Evolutionary conservation across 768 basidiomycete species (phyloP).

Genomic region (Boletus pseudopeckii): DNA sequence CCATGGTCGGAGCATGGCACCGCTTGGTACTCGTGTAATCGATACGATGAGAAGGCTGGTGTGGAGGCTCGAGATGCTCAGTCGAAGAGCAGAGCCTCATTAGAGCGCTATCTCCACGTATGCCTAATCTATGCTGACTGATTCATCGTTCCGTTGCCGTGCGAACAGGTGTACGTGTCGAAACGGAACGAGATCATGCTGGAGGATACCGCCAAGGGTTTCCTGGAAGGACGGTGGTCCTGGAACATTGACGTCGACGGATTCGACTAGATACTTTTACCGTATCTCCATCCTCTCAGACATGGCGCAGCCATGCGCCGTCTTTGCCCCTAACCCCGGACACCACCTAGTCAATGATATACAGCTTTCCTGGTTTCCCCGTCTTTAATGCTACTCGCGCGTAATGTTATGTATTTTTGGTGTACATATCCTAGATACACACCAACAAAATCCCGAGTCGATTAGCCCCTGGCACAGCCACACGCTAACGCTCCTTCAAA

Average conservation of each 20-base stretch:
- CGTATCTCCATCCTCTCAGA: not conserved
- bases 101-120: slow-evolving; percentile 96
- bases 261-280: slow-evolving; percentile 45
- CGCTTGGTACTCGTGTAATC: slow-evolving; percentile 96
- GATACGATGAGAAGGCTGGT: slow-evolving; percentile 90
- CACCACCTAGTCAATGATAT: not conserved
- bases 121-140: slow-evolving; percentile 28
- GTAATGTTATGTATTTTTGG: slow-evolving; percentile 14
- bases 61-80: slow-evolving; percentile 90
- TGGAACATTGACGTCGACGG: slow-evolving; percentile 77
- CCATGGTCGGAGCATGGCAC: slow-evolving; percentile 98
- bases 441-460: no score
- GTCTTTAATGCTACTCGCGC: slow-evolving; percentile 4
- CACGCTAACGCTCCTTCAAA: no score
- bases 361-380: not conserved
- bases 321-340: slow-evolving; percentile 1
- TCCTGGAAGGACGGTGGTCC: slow-evolving; percentile 78
- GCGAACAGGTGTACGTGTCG: slow-evolving; percentile 79
- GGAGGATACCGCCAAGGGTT: slow-evolving; percentile 91
- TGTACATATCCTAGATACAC: not conserved
- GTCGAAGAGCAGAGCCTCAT: slow-evolving; percentile 80
- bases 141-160: not conserved
- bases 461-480: no score
- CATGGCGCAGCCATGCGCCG: not conserved
- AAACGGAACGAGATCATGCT: slow-evolving; percentile 94